Base-by-base conservation (phyloP, 495 filamentous ascomycete species). In the Polyplosphaeria fusca region DNA sequence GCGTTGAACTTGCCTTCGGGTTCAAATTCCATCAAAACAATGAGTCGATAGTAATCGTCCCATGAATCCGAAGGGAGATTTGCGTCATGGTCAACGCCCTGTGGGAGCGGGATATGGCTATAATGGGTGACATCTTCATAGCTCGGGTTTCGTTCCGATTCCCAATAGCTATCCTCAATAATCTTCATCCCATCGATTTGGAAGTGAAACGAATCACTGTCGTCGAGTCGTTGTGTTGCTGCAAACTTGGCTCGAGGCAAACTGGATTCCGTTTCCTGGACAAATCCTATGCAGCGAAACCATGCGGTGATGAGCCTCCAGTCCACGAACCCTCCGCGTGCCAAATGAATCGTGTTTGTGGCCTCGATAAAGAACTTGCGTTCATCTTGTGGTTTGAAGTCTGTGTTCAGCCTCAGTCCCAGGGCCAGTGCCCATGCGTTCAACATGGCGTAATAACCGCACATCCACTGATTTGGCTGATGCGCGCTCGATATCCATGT, bases 351-450 rank as follows among this genome's bases (percentile, higher is more conserved):
- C n/a, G 44, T 14, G 3, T 53, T 14, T 12, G 3, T 18, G 4
- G 39, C 20, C 3, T 43, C 23, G 9, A 4, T n/a, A 22, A 16
- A 18, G 39, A 43, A 45, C 32, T 39, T 5, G 4, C 41, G 19
- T 28, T 4, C 35, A 20, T 22, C 16, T 11, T 5, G 16, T 4
- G 26, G 37, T 3, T 9, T 16, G 38, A 45, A 43, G 3, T 32
- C 38, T 11, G 7, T 9, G 14, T 53, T 23, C 20, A 43, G n/a
- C 19, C 27, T 22, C 14, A 56, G 43, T 32, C 35, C 22, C 28
- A 48, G 47, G 3, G 44, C 41, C 18, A 56, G 14, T n/a, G 52
- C 30, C 52, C 39, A 56, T 11, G 42, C 35, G 28, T 12, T 39
- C 14, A 47, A 40, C 4, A 51, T 22, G 38, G 35, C 22, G 20